Percentiles rank a stretch among this genome's conserved stretches.
These are phyloP conservation scores for Lasiodiplodia sp. DNA, from an alignment of 2,329 filamentous ascomycete species.

Conservation along the genomic window DNA sequence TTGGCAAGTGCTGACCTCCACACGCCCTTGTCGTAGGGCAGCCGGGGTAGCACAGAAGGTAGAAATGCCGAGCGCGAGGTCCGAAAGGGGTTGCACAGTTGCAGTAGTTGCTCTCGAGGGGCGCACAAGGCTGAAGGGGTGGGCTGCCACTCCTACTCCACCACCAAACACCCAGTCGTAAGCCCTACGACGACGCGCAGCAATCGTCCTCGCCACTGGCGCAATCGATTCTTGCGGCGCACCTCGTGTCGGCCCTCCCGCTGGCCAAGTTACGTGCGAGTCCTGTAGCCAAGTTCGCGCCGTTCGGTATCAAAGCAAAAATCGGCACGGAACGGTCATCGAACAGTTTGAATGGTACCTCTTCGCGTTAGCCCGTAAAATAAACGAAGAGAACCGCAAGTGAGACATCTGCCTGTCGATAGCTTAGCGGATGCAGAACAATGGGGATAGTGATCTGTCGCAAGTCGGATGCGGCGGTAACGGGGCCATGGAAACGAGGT, in stretches of 20 bases:
- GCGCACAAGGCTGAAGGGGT: conserved; percentile 19
- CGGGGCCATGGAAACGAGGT: conserved; percentile 1
- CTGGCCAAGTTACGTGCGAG: background rate
- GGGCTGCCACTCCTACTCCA: background rate
- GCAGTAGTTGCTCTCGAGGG: background rate
- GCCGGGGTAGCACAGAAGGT: conserved; percentile 12
- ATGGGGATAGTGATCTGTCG: conserved; percentile 2
- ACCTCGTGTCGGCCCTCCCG: background rate
- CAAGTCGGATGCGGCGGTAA: background rate
- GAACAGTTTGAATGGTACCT: background rate
- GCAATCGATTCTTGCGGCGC: background rate
- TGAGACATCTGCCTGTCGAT: background rate
- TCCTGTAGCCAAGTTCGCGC: background rate
- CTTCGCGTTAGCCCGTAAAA: background rate
- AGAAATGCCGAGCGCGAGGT: conserved; percentile 13
- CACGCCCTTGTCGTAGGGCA: conserved; percentile 7
- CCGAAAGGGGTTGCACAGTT: conserved; percentile 19
- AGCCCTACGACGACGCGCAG: conserved; percentile 16
- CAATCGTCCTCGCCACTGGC: background rate
- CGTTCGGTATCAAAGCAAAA: background rate
- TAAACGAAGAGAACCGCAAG: background rate
- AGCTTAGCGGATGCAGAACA: background rate
- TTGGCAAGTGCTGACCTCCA: conserved; percentile 24
- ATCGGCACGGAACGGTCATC: background rate
- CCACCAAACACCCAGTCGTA: conserved; percentile 2